Conservation (phyloP, 768 basidiomycete species). For the Hericium coralloides region DNA sequence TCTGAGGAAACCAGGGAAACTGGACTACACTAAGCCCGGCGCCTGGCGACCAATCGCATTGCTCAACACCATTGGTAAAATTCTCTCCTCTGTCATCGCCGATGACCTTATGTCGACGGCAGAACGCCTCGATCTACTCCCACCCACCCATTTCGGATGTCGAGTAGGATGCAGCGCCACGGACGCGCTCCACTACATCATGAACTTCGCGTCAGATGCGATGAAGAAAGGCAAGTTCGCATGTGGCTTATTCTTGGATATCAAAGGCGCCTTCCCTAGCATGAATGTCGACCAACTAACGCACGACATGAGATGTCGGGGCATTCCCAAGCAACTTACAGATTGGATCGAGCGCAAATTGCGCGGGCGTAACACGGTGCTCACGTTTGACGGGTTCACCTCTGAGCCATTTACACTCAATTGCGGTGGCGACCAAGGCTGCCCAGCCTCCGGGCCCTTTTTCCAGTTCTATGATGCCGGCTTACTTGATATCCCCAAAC, state of each 20-base stretch:
- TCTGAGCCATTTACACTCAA: constrained; percentile 4
- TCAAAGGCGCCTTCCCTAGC: constrained; percentile 36
- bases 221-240: constrained; percentile 22
- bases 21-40: constrained; percentile 10
- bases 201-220: constrained; percentile 16
- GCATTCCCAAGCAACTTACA: constrained; percentile 21
- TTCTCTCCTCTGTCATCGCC: constrained; percentile 8
- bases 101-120: not conserved
- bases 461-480: constrained; percentile 16
- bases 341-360: constrained; percentile 6
- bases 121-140: not conserved
- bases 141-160: not conserved
- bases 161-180: not conserved
- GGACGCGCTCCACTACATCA: constrained; percentile 1
- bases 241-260: constrained; percentile 30
- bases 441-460: constrained; percentile 14
- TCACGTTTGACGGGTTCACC: constrained; percentile 10
- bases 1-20: constrained; percentile 14
- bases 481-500: constrained; percentile 9
- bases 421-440: constrained; percentile 16
- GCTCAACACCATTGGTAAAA: constrained; percentile 8
- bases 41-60: constrained; percentile 15
- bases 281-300: constrained; percentile 22
- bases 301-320: constrained; percentile 22
- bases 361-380: constrained; percentile 2